A percentile compares a stretch with the other conserved stretches of the same genome.
Conservation (phyloP, 2,329 filamentous ascomycete genomes). For the Parafenestella ontariensis region DNA sequence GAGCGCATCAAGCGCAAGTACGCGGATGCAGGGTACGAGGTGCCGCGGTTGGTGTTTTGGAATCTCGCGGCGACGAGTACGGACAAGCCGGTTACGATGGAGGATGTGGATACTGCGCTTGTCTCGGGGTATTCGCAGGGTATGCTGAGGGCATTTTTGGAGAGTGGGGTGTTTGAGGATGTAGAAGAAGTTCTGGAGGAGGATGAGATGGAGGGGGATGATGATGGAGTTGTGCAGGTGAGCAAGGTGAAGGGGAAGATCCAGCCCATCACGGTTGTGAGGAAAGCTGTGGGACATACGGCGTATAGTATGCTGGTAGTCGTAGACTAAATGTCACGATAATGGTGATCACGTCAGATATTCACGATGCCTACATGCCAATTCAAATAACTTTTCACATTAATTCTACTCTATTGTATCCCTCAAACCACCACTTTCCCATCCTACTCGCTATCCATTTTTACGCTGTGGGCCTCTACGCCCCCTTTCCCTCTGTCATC, state of each 20-base stretch:
- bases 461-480: too few species aligned
- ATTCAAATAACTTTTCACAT: too few species aligned
- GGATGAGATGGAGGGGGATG: conserved; percentile 28
- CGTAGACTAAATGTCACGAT: conserved; percentile 52
- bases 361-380: too few species aligned
- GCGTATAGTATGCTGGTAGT: conserved; percentile 64
- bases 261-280: conserved; percentile 47
- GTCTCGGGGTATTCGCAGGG: conserved; percentile 66
- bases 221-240: conserved; percentile 40
- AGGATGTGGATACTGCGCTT: conserved; percentile 56
- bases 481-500: too few species aligned
- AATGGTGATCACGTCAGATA: too few species aligned
- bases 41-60: conserved; percentile 68
- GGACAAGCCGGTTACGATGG: conserved; percentile 59
- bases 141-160: conserved; percentile 65
- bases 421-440: too few species aligned
- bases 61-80: conserved; percentile 59
- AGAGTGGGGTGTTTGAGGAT: conserved; percentile 55
- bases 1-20: conserved; percentile 59
- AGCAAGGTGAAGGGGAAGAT: conserved; percentile 42
- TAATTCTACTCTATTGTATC: too few species aligned
- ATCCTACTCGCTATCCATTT: too few species aligned
- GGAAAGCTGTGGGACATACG: conserved; percentile 61
- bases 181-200: conserved; percentile 50
- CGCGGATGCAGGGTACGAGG: conserved; percentile 60